These are phyloP conservation scores for Ceratobasidium sp. DNA, from an alignment of 1,284 basidiomycete genomes.

Conservation along the genomic window DNA sequence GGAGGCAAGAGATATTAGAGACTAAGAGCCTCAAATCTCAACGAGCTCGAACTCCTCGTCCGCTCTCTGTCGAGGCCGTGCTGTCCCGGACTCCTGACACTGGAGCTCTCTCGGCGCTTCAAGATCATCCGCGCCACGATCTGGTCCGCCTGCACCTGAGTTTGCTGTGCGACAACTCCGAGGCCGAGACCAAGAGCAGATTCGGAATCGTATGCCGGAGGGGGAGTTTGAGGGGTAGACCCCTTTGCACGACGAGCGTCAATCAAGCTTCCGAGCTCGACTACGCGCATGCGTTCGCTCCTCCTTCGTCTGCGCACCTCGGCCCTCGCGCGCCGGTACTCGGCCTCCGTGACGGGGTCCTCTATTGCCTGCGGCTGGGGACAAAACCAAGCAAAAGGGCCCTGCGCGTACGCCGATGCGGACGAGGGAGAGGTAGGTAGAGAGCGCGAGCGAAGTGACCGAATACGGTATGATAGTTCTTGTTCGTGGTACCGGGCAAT, in stretches of 20 bases:
- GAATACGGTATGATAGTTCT: slow-evolving; percentile 33
- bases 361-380: slow-evolving; percentile 9
- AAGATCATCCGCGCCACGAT: slow-evolving; percentile 44
- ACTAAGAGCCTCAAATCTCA: slow-evolving; percentile 36
- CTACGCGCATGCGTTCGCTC: slow-evolving; percentile 42
- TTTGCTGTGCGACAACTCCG: neutral
- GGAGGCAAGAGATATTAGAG: neutral
- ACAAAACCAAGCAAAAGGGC: slow-evolving; percentile 9
- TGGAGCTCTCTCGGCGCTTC: slow-evolving; percentile 40
- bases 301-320: slow-evolving; percentile 39
- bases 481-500: slow-evolving; percentile 40
- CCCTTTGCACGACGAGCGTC: slow-evolving; percentile 21
- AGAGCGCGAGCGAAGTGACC: slow-evolving; percentile 32
- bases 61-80: slow-evolving; percentile 27
- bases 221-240: slow-evolving; percentile 25
- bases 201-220: slow-evolving; percentile 29
- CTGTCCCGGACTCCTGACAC: slow-evolving; percentile 6
- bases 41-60: slow-evolving; percentile 33
- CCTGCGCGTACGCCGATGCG: neutral
- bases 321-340: slow-evolving; percentile 34
- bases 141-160: slow-evolving; percentile 28
- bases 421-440: slow-evolving; percentile 21
- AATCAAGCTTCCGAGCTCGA: slow-evolving; percentile 37
- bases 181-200: slow-evolving; percentile 36
- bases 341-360: slow-evolving; percentile 38